These are phyloP conservation scores for Phellinidium pouzarii DNA, from an alignment of 1,284 basidiomycete species.

Conservation along the genomic window DNA sequence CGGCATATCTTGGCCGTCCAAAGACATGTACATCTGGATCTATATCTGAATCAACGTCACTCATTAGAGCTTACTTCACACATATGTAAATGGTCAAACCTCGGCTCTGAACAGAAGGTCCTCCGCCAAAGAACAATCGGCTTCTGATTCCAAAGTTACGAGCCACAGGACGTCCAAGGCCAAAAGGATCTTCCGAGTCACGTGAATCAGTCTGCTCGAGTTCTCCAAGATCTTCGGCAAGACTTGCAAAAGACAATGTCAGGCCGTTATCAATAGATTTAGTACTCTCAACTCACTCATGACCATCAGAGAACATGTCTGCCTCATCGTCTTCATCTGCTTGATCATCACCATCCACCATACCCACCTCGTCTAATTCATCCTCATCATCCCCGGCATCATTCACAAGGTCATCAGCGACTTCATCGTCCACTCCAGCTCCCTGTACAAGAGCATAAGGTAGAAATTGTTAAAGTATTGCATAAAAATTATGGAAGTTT, in stretches of 20 bases:
- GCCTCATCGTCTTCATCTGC: constrained; percentile 52
- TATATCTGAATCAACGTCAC: constrained; percentile 23
- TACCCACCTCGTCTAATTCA: constrained; percentile 43
- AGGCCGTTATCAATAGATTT: constrained; percentile 18
- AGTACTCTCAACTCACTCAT: constrained; percentile 50
- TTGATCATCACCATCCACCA: constrained; percentile 35
- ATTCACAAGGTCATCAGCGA: constrained; percentile 45
- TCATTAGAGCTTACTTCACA: background rate
- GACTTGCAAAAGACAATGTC: constrained; percentile 30
- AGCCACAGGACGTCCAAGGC: constrained; percentile 44
- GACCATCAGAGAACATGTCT: constrained; percentile 61
- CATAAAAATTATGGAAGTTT: background rate
- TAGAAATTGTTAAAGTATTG: constrained; percentile 29
- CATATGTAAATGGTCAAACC: background rate
- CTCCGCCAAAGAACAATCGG: constrained; percentile 42
- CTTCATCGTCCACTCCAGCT: constrained; percentile 36
- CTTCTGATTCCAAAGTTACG: constrained; percentile 38
- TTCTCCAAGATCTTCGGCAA: constrained; percentile 43
- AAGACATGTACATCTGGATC: constrained; percentile 57
- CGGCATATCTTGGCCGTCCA: constrained; percentile 47
- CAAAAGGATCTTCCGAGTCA: constrained; percentile 40
- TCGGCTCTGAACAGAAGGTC: background rate
- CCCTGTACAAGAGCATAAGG: constrained; percentile 46
- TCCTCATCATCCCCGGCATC: constrained; percentile 45
- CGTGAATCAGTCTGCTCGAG: constrained; percentile 36